Percentiles rank a stretch among this genome's conserved stretches.
Conservation (phyloP, 176 grass and related monocot genomes). For the Raddia guianensis region DNA sequence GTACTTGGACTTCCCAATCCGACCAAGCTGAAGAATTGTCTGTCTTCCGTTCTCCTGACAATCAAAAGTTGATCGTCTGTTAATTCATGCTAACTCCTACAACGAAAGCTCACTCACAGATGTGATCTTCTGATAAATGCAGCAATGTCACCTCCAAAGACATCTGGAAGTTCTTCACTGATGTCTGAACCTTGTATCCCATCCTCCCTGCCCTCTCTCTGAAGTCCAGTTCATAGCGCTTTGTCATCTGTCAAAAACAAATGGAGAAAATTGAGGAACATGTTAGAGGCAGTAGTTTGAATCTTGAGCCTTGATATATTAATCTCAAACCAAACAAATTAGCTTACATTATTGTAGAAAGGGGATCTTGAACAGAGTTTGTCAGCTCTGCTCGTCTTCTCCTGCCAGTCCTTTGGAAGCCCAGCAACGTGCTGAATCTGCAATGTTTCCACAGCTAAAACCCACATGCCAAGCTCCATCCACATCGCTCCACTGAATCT, state of each 20-base stretch:
- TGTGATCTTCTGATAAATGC: neutral
- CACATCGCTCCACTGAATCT: neutral
- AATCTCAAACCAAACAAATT: neutral
- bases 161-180: constrained; percentile 97
- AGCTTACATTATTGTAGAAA: constrained; percentile 80
- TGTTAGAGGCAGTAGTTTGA: neutral
- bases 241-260: constrained; percentile 54
- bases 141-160: constrained; percentile 57
- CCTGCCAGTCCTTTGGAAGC: constrained; percentile 78
- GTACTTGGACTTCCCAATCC: constrained; percentile 80
- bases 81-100: neutral
- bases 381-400: constrained; percentile 60
- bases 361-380: constrained; percentile 76
- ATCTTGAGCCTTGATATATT: neutral
- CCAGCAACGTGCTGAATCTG: constrained; percentile 85
- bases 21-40: constrained; percentile 81
- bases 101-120: neutral
- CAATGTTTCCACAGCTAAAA: neutral
- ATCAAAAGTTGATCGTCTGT: neutral
- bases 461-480: neutral
- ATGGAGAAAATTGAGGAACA: neutral
- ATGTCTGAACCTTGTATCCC: constrained; percentile 80
- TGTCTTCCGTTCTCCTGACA: constrained; percentile 73
- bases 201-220: constrained; percentile 87
- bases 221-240: constrained; percentile 85